Evolutionary conservation across 768 basidiomycete genomes (phyloP).

Genomic region (Pisolithus albus): DNA sequence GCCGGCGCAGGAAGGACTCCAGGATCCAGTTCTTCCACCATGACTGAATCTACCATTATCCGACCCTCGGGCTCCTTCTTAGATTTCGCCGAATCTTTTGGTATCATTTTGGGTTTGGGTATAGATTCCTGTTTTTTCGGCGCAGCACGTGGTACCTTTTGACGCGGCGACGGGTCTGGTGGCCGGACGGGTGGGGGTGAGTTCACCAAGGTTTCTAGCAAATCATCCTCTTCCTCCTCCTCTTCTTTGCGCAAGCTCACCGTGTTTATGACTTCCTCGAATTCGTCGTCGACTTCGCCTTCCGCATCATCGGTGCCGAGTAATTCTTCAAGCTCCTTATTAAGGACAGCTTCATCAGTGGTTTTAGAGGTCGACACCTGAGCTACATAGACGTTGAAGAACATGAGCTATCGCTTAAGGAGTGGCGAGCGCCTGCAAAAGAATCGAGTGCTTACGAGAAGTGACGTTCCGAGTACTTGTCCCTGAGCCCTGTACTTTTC

Average conservation of each 20-base stretch:
- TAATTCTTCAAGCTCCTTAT: conserved; percentile 24
- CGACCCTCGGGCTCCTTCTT: conserved; percentile 16
- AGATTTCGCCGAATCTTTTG: conserved; percentile 16
- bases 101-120: conserved; percentile 22
- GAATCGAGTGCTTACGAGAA: conserved; percentile 16
- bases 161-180: conserved; percentile 25
- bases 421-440: neutral
- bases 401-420: neutral
- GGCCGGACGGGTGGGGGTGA: conserved; percentile 11
- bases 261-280: conserved; percentile 34
- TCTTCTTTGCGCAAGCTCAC: conserved; percentile 21
- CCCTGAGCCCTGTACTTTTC: conserved; percentile 31
- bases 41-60: conserved; percentile 22
- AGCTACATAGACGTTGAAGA: conserved; percentile 9
- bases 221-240: conserved; percentile 33
- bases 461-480: conserved; percentile 12
- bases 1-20: conserved; percentile 42
- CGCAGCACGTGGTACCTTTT: conserved; percentile 24
- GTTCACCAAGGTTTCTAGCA: conserved; percentile 19
- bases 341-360: conserved; percentile 22
- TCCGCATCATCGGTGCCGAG: conserved; percentile 30
- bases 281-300: conserved; percentile 39
- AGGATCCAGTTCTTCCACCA: conserved; percentile 44
- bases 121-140: conserved; percentile 17
- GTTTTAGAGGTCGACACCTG: conserved; percentile 16